These are phyloP conservation scores for Kodamaea alishanica DNA, from an alignment of 1,139 yeast species.

Conservation along the genomic window DNA sequence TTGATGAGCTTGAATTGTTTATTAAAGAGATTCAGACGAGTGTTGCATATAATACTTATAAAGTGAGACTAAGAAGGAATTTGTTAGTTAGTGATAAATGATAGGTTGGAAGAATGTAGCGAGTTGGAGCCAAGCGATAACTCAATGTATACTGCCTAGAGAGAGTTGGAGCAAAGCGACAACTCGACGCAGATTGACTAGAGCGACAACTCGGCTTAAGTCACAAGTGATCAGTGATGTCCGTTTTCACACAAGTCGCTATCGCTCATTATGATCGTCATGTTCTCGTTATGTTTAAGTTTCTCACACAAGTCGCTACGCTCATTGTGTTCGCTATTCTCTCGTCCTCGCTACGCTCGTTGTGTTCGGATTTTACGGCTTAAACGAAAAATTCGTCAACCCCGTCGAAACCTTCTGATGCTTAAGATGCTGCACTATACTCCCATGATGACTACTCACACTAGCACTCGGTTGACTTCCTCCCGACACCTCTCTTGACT, in stretches of 20 bases:
- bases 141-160: too few species aligned
- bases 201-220: too few species aligned
- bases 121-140: too few species aligned
- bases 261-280: too few species aligned
- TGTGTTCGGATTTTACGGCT: conserved; percentile 4
- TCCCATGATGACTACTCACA: conserved; percentile 1
- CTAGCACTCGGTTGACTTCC: conserved; percentile 6
- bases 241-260: too few species aligned
- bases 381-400: conserved; percentile 14
- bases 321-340: too few species aligned
- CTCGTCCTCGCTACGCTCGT: not conserved
- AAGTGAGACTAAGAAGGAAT: conserved; percentile 7
- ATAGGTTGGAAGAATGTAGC: too few species aligned
- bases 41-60: conserved; percentile 13
- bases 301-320: too few species aligned
- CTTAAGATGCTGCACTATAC: conserved; percentile 8
- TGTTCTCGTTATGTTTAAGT: too few species aligned
- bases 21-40: conserved; percentile 12
- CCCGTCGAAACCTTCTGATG: conserved; percentile 11
- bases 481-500: conserved; percentile 59
- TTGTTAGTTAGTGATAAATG: not conserved
- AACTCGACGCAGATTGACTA: too few species aligned
- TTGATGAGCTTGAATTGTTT: conserved; percentile 5
- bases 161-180: too few species aligned
- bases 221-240: too few species aligned